Base-by-base conservation (phyloP, 2,329 filamentous ascomycete species). In the Thelonectria olida region DNA sequence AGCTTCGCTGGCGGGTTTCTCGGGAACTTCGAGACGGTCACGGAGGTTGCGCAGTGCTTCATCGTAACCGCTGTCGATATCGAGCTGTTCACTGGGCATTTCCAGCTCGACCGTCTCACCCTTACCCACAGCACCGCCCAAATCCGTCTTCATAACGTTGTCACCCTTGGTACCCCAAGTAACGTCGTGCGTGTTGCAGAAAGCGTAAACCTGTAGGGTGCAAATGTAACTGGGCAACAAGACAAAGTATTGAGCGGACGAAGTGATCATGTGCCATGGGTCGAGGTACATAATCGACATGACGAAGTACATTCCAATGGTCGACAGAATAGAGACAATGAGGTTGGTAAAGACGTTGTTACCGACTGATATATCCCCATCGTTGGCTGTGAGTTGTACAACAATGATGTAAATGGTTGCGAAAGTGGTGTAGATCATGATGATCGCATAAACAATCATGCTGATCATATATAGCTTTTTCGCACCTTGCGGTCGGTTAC, bases 191-290 rank as follows among this genome's bases (percentile, higher is more conserved):
- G 71, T 73, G 58, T 73, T 73, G 45, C 71, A 98, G 79, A 99
- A 99, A 42, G 96, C 96, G 79, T 99, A 99, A 19, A 98, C 93
- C 78, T 99, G 96, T 2, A 99, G 85, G 0, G 93, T 98, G 82
- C 96, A 98, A 78, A 99, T 97, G 81, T 98, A 99, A 38, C 85
- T 90, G 0, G 96, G 96, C 34, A 99, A 84, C 23, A 99, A 88
- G 47, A 94, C 85, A 76, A 99, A 97, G 82, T 99, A 99, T 76
- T 97, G 94, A 1, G 85, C 87, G 0, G 92, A 89, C 0, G 90
- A 95, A 12, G 96, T 99, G 80, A 99, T 91, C 92, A 99, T 96
- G 82, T 99, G 96, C 96, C 96, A 99, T 0, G 96, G 96, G 70
- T 99, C 96, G 47, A 99, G 87, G 79, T 99, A 99, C 62, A 99